Conservation (phyloP, 305 asterid species). For the Solanum hybrid region DNA sequence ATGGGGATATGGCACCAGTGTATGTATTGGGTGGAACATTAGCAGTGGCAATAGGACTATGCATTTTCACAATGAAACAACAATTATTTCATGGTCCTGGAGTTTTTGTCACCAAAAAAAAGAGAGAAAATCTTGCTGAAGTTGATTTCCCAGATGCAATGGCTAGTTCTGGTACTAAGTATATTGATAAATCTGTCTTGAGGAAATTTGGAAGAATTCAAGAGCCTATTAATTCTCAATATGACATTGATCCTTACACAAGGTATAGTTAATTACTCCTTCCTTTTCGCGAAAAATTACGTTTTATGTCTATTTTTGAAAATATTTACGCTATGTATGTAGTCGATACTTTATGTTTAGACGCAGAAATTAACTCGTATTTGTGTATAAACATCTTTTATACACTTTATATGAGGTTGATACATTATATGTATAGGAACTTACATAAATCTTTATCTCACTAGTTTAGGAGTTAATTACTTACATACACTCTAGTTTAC, state of each 20-base stretch:
- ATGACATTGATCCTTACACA: slow-evolving; percentile 7
- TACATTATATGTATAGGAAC: background rate
- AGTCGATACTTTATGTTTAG: background rate
- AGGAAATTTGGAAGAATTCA: slow-evolving; percentile 10
- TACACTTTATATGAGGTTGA: background rate
- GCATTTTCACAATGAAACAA: slow-evolving; percentile 1
- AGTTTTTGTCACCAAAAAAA: slow-evolving; percentile 4
- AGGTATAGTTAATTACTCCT: background rate
- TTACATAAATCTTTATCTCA: no score
- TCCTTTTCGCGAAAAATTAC: background rate
- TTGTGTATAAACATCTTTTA: background rate
- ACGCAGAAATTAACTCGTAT: background rate
- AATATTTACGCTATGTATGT: background rate
- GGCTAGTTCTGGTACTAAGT: background rate
- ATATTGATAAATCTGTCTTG: slow-evolving; percentile 6
- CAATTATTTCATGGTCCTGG: slow-evolving; percentile 11
- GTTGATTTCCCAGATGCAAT: slow-evolving; percentile 8
- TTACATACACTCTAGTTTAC: no score
- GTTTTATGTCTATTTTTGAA: background rate
- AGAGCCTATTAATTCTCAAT: background rate
- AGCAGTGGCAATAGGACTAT: background rate
- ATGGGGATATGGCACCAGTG: background rate
- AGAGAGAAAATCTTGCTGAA: slow-evolving; percentile 9
- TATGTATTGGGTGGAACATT: slow-evolving; percentile 2
- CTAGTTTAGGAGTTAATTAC: no score